phyloP scores from a whole-genome alignment of 352 stramenopile species.

The Phytophthora macrochlamydospora region DNA sequence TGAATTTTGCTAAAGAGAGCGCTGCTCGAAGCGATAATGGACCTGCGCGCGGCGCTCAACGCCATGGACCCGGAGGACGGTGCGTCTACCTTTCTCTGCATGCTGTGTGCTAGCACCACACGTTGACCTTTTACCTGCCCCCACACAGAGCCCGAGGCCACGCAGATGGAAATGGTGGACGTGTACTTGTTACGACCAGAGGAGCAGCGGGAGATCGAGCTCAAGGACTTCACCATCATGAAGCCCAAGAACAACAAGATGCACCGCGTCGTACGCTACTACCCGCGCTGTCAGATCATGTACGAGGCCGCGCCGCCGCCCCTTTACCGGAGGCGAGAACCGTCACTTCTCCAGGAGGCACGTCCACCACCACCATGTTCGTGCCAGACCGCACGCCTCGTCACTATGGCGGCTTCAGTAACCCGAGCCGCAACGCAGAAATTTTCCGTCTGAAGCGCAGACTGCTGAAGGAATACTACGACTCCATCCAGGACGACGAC shows the following conservation, averaged over 20 bases:
- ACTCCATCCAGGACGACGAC: slow-evolving; percentile 35
- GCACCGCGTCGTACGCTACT: slow-evolving; percentile 71
- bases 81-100: background rate
- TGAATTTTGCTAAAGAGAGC: too few species aligned
- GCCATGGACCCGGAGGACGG: slow-evolving; percentile 30
- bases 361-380: slow-evolving; percentile 52
- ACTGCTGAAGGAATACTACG: slow-evolving; percentile 65
- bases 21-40: slow-evolving; percentile 6
- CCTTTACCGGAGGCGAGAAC: slow-evolving; percentile 56
- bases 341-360: slow-evolving; percentile 58
- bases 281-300: slow-evolving; percentile 69
- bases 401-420: slow-evolving; percentile 78
- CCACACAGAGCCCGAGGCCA: slow-evolving; percentile 20
- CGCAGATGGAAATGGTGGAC: slow-evolving; percentile 64
- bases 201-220: slow-evolving; percentile 60
- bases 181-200: slow-evolving; percentile 77
- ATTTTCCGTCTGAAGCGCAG: slow-evolving; percentile 73
- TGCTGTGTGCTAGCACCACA: background rate
- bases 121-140: background rate
- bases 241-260: slow-evolving; percentile 85
- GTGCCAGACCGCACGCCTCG: slow-evolving; percentile 47
- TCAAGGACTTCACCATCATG: slow-evolving; percentile 86
- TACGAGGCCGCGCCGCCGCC: slow-evolving; percentile 65
- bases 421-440: slow-evolving; percentile 69
- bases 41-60: slow-evolving; percentile 31